Percentiles rank a stretch among this genome's conserved stretches.
Evolutionary conservation across 495 filamentous ascomycete species (phyloP).

Genomic region (Penicillium daleae): DNA sequence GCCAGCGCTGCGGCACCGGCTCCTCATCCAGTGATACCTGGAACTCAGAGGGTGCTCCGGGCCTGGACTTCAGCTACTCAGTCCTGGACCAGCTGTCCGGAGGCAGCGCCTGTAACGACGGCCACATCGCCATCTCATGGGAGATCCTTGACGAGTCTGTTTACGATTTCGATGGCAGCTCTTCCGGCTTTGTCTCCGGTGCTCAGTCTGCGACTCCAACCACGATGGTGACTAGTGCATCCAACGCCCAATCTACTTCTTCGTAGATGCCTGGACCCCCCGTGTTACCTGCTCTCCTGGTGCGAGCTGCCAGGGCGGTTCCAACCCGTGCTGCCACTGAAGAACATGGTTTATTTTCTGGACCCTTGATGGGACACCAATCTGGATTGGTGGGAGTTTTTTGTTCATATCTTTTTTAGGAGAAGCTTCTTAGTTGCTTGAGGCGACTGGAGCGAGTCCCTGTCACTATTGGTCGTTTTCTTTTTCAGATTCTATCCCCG

Average conservation of each 20-base stretch:
- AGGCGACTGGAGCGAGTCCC: neutral
- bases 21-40: constrained; percentile 11
- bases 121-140: constrained; percentile 17
- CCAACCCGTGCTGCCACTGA: neutral
- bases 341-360: neutral
- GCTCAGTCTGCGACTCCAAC: constrained; percentile 1
- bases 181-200: neutral
- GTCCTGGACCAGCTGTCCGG: constrained; percentile 20
- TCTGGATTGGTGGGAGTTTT: neutral
- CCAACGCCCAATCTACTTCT: neutral
- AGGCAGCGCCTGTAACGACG: constrained; percentile 17
- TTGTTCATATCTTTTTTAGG: neutral
- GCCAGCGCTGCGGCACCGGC: constrained; percentile 18
- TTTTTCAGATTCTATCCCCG: neutral
- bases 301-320: constrained; percentile 7
- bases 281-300: constrained; percentile 5
- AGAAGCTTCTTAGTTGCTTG: neutral
- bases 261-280: constrained; percentile 2
- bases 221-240: neutral
- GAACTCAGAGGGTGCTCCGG: constrained; percentile 18
- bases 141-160: constrained; percentile 23
- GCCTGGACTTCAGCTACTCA: constrained; percentile 21
- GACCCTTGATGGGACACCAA: neutral
- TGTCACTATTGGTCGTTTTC: neutral
- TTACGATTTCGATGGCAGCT: constrained; percentile 18